Evolutionary conservation across 2,329 filamentous ascomycete species (phyloP), one percentile per base, ranked within the genome.

Genomic region (Pseudopithomyces chartarum): DNA sequence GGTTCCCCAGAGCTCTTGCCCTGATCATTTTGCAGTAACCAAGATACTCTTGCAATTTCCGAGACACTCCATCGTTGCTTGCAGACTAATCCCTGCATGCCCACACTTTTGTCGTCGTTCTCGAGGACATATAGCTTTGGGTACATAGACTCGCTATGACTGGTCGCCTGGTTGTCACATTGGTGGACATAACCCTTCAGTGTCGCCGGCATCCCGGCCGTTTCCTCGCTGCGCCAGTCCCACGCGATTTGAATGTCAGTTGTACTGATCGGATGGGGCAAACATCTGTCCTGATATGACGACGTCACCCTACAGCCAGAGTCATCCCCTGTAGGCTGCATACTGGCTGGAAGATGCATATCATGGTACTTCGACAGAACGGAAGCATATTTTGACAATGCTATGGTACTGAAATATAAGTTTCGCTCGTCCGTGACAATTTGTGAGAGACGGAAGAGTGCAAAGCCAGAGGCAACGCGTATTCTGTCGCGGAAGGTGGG

Each of bases 391-490:
- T 26, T 50, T 17, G 34, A 39, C 19, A 50, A 34, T 3, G 47
- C 47, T 6, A 6, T 50, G 29, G 39, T 40, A 15, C 47, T 50
- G 3, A 22, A 50, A 5, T 50, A 22, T 12, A 50, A 34, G 23
- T 50, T 50, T 13, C 47, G 47, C 8, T 50, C 47, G 13, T 50
- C 34, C 33, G 26, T 40, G 20, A 50, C 39, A 7, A 50, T 50
- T 22, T 50, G 47, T 20, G 47, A 19, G 22, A 50, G 33, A 3
- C 47, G 34, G 7, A 50, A 50, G 22, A 50, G 34, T 11, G 47
- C 47, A 32, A 29, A 34, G 6, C 34, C 34, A 10, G 47, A 50
- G n/a, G 34, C 39, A 4, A 50, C 33, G 13, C 47, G 47, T 22
- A 50, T 40, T 13, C 17, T 22, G 15, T 34, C 26, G 4, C 34